Base-by-base conservation (phyloP, 768 basidiomycete genomes). In the Daedaleopsis nitida region DNA sequence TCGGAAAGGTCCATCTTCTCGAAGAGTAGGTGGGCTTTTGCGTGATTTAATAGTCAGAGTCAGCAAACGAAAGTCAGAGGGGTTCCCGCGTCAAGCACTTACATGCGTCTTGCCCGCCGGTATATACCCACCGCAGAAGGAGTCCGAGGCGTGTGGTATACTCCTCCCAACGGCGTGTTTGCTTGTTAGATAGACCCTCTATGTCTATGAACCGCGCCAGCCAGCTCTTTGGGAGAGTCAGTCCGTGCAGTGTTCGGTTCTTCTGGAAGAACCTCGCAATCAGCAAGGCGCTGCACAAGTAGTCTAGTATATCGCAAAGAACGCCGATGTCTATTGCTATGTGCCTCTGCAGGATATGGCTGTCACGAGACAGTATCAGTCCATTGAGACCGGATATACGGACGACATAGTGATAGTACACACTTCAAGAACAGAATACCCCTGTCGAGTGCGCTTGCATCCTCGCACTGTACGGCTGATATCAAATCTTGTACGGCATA, bases 171-270 rank as follows among this genome's bases (percentile, higher is more conserved):
- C 63, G 24, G 7, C 44, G 39, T 10, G 55, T 65, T 13, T 63
- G 55, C 42, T 42, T 55, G 8, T 38, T 23, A 3, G 7, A 34
- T 35, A 64, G 34, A 8, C 14, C 10, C 8, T 52, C 34, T 13
- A 60, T 16, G 17, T 57, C 21, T 5, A 44, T 53, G 0, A 65
- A 27, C 2, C 51, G 39, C 43, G 55, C 17, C 2, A 69, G 16
- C 85, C 86, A 88, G 54, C 77, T 80, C 2, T 78, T 78, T 0
- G 87, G 87, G 37, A 88, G 75, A 5, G 80, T 79, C 27, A 84
- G 64, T 16, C 76, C 74, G 66, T 87, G 81, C 0, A 85, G 68
- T 16, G 63, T 52, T 62, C 42, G 8, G 5, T 13, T 23, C 11
- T 13, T 27, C 32, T 66, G 63, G 57, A 71, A 67, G 0, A 69